phyloP scores from a whole-genome alignment of 495 filamentous ascomycete genomes.

The Bathelium albidoporum region DNA sequence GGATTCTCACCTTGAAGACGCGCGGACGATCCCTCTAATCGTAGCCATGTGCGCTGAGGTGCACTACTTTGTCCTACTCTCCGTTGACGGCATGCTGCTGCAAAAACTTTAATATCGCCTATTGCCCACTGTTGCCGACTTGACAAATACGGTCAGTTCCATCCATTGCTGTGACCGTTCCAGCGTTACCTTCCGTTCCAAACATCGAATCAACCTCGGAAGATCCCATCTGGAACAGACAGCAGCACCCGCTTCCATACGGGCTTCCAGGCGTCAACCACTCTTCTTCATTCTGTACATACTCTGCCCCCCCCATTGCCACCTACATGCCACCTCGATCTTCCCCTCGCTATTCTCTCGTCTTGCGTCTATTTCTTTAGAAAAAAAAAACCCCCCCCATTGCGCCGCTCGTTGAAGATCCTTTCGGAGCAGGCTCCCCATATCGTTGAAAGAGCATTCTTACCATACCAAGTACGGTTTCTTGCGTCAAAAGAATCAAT shows the following conservation, averaged over 20 bases:
- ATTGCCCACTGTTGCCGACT: not conserved
- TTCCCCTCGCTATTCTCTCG: not conserved
- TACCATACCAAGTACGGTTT: not conserved
- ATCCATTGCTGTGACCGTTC: slow-evolving; percentile 1
- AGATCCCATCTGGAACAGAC: not conserved
- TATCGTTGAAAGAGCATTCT: slow-evolving; percentile 1
- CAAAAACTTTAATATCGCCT: slow-evolving; percentile 2
- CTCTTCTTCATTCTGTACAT: not conserved
- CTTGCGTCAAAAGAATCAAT: not conserved
- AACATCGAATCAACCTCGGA: slow-evolving; percentile 2
- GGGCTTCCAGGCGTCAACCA: not conserved
- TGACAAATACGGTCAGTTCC: slow-evolving; percentile 4
- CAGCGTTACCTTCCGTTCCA: not conserved
- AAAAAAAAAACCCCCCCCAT: too few species aligned
- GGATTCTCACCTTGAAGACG: not conserved
- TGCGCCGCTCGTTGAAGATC: not conserved
- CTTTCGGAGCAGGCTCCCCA: not conserved
- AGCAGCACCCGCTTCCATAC: not conserved
- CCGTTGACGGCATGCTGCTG: not conserved
- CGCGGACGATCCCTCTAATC: slow-evolving; percentile 5
- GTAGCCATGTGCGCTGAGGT: not conserved
- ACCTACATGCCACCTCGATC: not conserved
- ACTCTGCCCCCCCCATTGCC: not conserved
- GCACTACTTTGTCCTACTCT: slow-evolving; percentile 1
- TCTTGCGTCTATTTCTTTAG: not conserved